Percentiles rank a stretch among this genome's conserved stretches.
phyloP scores from a whole-genome alignment of 495 filamentous ascomycete species.

The Parathielavia hyrcaniae region DNA sequence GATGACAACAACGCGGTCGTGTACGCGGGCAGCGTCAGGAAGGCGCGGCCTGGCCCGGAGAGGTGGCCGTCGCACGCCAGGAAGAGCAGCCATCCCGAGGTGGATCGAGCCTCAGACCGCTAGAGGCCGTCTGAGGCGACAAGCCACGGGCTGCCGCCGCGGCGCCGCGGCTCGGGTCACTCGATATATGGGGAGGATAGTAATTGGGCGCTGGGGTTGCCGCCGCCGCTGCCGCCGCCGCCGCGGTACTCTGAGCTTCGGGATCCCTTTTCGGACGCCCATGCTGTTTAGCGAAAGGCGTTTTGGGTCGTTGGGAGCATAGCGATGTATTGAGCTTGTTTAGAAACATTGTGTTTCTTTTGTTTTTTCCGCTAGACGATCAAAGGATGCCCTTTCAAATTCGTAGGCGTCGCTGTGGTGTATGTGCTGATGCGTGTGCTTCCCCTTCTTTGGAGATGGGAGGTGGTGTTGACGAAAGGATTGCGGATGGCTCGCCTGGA shows the following conservation, averaged over 20 bases:
- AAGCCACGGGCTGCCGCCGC: background rate
- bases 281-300: background rate
- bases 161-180: background rate
- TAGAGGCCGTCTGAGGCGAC: slow-evolving; percentile 14
- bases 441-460: background rate
- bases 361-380: slow-evolving; percentile 6
- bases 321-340: background rate
- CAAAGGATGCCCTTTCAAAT: slow-evolving; percentile 4
- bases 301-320: background rate
- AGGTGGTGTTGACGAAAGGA: background rate
- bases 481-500: slow-evolving; percentile 1
- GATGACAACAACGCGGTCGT: slow-evolving; percentile 16
- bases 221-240: slow-evolving; percentile 3
- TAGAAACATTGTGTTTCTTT: background rate
- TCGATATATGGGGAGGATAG: background rate
- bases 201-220: background rate
- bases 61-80: slow-evolving; percentile 25
- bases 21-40: slow-evolving; percentile 25
- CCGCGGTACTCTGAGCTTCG: slow-evolving; percentile 10
- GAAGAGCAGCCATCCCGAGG: slow-evolving; percentile 32
- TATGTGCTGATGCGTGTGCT: background rate
- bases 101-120: slow-evolving; percentile 16
- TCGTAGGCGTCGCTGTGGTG: background rate
- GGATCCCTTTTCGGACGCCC: no score
- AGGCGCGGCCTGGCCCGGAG: slow-evolving; percentile 15